Evolutionary conservation across 75 land plant species (phyloP), one percentile per base, ranked within the genome.

Genomic region (Ceratopteris richardii): DNA sequence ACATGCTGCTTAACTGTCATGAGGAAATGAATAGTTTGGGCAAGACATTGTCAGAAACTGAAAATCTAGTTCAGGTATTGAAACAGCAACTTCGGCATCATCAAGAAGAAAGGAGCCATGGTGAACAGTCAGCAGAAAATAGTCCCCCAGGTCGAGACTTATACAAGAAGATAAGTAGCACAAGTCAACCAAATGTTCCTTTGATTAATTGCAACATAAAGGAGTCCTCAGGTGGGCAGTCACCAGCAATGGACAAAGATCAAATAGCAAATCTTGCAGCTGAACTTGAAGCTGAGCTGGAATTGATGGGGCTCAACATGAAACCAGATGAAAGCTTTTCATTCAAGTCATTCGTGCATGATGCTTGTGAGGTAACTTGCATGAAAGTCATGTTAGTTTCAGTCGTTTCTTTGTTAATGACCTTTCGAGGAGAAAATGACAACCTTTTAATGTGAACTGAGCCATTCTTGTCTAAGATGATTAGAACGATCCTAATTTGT

Each of bases 261-360:
- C 37, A 46, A 20, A 46, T 46, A 17, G 48, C n/a, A 7, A 17
- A 5, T 7, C 48, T 46, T 46, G 48, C n/a, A 5, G 48, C 48
- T n/a, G 48, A 46, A 17, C 48, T 46, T 46, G 48, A 46, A 46
- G 48, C 48, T 7, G 48, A 46, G 14, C 21, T 46, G 48, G 48
- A 46, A 46, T 14, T 46, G 1, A 46, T 46, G 48, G 21, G 17
- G 21, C 48, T 46, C 21, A 46, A 46, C 17, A 46, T 46, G 48
- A 46, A 20, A 3, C 1, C 48, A 46, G 48, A 46, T 7, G 48
- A 20, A 17, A n/a, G 21, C 14, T 14, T 17, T 17, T 14, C 48
- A 17, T n/a, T 17, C 17, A 9, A 40, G 14, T 9, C 42, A 40
- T 9, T 40, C 12, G 12, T 40, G 42, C 42, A 9, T 40, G 48